These are phyloP conservation scores for Saccharomycopsis selenospora DNA, from an alignment of 805 yeast species.

Conservation along the genomic window DNA sequence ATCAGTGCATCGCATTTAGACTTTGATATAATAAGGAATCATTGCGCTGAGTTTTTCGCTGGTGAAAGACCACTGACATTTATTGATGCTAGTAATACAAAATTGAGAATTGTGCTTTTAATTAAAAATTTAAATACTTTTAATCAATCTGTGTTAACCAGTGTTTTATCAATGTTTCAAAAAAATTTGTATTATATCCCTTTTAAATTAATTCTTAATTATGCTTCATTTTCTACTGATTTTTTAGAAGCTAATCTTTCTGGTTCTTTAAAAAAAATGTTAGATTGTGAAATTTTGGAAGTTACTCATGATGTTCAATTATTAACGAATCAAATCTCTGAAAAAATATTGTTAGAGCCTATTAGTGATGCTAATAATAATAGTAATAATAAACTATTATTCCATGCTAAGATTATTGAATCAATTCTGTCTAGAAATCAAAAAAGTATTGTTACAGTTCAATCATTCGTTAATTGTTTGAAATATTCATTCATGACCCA, in stretches of 20 bases:
- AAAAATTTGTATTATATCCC: slow-evolving; percentile 6
- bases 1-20: slow-evolving; percentile 3
- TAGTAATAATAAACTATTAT: background rate
- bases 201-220: slow-evolving; percentile 13
- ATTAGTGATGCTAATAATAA: too few relatives aligned
- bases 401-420: slow-evolving; percentile 3
- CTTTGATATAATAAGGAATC: slow-evolving; percentile 11
- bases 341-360: slow-evolving; percentile 1
- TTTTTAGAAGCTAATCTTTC: slow-evolving; percentile 7
- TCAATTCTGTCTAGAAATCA: slow-evolving; percentile 1
- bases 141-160: slow-evolving; percentile 5
- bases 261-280: slow-evolving; percentile 1
- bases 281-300: slow-evolving; percentile 7
- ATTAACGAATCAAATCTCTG: slow-evolving; percentile 7
- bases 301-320: slow-evolving; percentile 1
- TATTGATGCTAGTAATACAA: background rate
- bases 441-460: background rate
- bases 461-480: slow-evolving; percentile 9
- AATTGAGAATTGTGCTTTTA: slow-evolving; percentile 11
- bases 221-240: slow-evolving; percentile 10
- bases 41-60: background rate
- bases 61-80: background rate
- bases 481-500: slow-evolving; percentile 15
- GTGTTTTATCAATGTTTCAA: slow-evolving; percentile 8
- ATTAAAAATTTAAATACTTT: slow-evolving; percentile 17